Conservation (phyloP, 2,329 filamentous ascomycete species). For the Cadophora sp. region DNA sequence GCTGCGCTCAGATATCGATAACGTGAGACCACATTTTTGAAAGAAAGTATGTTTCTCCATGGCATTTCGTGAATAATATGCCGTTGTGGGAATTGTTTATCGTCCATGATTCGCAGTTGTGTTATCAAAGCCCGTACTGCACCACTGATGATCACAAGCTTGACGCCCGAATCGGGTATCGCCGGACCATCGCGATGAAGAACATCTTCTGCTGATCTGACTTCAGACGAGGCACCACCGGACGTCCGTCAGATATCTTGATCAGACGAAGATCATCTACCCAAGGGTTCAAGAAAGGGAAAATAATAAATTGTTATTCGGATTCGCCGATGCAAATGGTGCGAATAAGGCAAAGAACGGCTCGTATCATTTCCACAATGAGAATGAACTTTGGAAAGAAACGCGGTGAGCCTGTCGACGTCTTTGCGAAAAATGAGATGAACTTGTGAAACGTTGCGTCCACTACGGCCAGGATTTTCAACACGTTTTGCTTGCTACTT, state of each 20-base stretch:
- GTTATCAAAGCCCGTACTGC: not conserved
- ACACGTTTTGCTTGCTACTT: not conserved
- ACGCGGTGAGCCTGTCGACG: not conserved
- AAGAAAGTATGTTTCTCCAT: not conserved
- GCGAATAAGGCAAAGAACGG: not conserved
- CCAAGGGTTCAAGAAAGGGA: not conserved
- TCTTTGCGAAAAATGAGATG: not conserved
- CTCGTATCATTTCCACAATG: not conserved
- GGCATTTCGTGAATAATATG: not conserved
- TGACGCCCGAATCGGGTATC: constrained; percentile 8
- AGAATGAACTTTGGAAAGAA: not conserved
- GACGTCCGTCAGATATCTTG: not conserved
- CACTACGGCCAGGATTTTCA: not conserved
- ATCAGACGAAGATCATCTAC: not conserved
- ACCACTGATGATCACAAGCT: not conserved
- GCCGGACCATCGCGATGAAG: not conserved
- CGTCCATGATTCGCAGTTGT: not conserved
- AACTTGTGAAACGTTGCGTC: constrained; percentile 1
- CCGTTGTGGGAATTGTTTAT: not conserved
- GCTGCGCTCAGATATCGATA: not conserved
- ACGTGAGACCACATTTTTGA: not conserved
- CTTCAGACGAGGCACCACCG: constrained; percentile 5
- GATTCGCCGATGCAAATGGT: not conserved
- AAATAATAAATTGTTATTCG: not conserved
- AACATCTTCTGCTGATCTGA: not conserved